Evolutionary conservation across 805 yeast species (phyloP), one percentile per base, ranked within the genome.

Genomic region (Zygoascus biomembranicola): DNA sequence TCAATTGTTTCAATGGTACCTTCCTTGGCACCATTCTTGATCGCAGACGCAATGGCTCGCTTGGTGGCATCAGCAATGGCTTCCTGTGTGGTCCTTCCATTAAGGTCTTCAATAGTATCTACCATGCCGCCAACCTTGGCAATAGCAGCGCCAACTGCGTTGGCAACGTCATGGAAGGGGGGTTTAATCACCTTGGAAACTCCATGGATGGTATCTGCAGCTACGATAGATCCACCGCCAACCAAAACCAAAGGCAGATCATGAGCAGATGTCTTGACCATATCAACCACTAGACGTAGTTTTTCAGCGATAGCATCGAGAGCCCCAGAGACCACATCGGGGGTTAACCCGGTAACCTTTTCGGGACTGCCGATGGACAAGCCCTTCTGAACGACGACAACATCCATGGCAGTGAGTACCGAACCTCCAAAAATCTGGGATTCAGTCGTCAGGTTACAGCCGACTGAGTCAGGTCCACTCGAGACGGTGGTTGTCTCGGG

Each of bases 61-160:
- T 47, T 42, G 26, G 54, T 56, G 28, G 52, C 39, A 28, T 63
- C 64, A 28, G 49, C 37, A n/a, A 58, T 54, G 46, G 68, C 49
- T 23, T 45, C 48, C 16, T 64, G 63, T 2, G 61, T 26, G 8
- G 61, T 50, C 14, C 28, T 50, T 32, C 45, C 53, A 13, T 53
- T 43, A 20, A 46, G 42, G 28, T 23, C 28, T 23, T 23, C 28
- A 20, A 69, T 60, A 8, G 42, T 47, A n/a, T 59, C 60, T 5
- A 65, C 55, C 16, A 62, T 62, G 8, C 69, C 62, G 23, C 77
- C 70, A 5, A 76, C 63, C 56, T 75, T 75, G 28, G 76, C 77
- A 63, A 75, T 61, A 3, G 78, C 78, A 28, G 79, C 78, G 47
- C 79, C 79, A 52, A 77, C 73, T 2, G 80, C 80, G 63, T 77